A percentile compares a stretch with the other conserved stretches of the same genome.
Evolutionary conservation across 2,329 filamentous ascomycete genomes (phyloP).

Genomic region (Neurospora sp.): DNA sequence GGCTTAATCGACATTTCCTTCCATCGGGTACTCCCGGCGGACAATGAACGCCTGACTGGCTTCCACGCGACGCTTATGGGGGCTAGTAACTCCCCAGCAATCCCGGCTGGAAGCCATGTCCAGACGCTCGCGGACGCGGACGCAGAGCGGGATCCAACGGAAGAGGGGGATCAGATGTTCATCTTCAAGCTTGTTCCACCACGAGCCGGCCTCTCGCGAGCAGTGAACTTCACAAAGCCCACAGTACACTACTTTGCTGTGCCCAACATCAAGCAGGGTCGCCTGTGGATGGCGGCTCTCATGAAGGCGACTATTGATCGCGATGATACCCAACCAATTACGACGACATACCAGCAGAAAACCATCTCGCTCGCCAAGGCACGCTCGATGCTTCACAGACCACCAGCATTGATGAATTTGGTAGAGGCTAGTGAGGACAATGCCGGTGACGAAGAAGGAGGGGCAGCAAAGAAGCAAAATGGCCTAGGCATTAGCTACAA

Average conservation of each 20-base stretch:
- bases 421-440: conserved; percentile 30
- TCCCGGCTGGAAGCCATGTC: conserved; percentile 36
- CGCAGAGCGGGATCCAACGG: conserved; percentile 36
- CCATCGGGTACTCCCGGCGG: conserved; percentile 89
- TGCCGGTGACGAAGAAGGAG: conserved; percentile 11
- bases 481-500: conserved; percentile 34
- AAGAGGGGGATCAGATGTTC: conserved; percentile 61
- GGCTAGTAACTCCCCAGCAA: conserved; percentile 59
- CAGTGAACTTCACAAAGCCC: conserved; percentile 95
- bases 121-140: conserved; percentile 34
- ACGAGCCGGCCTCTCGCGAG: conserved; percentile 73
- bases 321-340: conserved; percentile 69
- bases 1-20: conserved; percentile 96
- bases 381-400: conserved; percentile 75
- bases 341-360: conserved; percentile 92
- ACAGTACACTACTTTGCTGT: conserved; percentile 97
- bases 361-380: conserved; percentile 90
- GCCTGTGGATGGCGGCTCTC: conserved; percentile 94
- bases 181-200: conserved; percentile 98
- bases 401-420: conserved; percentile 74
- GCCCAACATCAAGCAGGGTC: conserved; percentile 76
- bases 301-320: conserved; percentile 99
- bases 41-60: conserved; percentile 82
- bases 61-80: conserved; percentile 88
- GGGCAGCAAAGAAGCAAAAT: conserved; percentile 17